Conservation (phyloP, 345 rosid genomes). For the Eucalyptus albens region DNA sequence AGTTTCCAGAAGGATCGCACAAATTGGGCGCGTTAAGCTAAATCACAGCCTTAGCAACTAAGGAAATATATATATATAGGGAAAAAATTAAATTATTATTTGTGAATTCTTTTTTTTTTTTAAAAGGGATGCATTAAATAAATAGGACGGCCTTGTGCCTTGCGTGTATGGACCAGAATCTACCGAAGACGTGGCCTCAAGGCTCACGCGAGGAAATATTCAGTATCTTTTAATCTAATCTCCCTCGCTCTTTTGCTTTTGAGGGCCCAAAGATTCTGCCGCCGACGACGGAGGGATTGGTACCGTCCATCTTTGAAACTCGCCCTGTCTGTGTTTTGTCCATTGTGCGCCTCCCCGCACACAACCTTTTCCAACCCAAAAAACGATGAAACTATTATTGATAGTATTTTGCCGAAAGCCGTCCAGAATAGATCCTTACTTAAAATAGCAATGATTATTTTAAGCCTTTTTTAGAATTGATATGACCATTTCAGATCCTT, state of each 20-base stretch:
- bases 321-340: too few species aligned
- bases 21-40: background rate
- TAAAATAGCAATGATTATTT: too few species aligned
- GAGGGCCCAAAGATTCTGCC: background rate
- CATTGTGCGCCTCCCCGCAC: too few species aligned
- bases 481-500: too few species aligned
- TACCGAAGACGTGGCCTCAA: background rate
- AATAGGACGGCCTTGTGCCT: background rate
- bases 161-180: background rate
- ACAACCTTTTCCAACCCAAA: background rate
- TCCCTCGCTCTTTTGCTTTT: background rate
- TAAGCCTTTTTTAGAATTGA: too few species aligned
- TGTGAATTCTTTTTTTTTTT: background rate
- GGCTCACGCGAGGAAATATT: background rate
- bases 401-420: too few species aligned
- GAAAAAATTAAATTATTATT: background rate
- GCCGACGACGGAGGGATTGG: background rate
- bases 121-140: background rate
- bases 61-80: background rate
- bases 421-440: accelerated
- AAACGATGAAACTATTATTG: background rate
- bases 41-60: background rate
- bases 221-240: background rate
- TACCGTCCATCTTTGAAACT: background rate
- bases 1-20: background rate